Conservation (phyloP, 2,329 filamentous ascomycete genomes). For the Diaporthe capsici region DNA sequence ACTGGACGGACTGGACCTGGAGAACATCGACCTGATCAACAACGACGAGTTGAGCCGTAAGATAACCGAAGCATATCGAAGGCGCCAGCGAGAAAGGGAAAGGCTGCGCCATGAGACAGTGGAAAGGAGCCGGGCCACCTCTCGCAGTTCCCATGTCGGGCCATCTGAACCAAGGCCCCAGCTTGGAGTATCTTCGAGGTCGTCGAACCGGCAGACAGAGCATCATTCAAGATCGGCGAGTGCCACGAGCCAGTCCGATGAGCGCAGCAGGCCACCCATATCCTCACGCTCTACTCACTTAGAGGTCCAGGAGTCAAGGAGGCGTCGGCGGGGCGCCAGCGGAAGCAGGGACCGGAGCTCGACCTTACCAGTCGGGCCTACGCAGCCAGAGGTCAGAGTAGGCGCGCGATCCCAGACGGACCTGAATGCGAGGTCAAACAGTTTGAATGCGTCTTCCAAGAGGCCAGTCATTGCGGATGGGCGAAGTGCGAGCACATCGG, state of each 20-base stretch:
- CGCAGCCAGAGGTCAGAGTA: slow-evolving; percentile 60
- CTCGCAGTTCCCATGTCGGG: slow-evolving; percentile 53
- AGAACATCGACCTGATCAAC: slow-evolving; percentile 85
- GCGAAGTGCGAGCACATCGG: slow-evolving; percentile 53
- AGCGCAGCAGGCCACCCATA: slow-evolving; percentile 66
- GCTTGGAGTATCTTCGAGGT: slow-evolving; percentile 47
- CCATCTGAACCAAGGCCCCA: slow-evolving; percentile 48
- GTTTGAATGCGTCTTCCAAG: slow-evolving; percentile 53
- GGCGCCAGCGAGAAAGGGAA: slow-evolving; percentile 78
- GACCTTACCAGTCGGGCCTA: slow-evolving; percentile 62
- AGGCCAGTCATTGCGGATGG: slow-evolving; percentile 59
- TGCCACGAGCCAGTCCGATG: slow-evolving; percentile 60
- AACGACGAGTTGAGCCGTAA: slow-evolving; percentile 92
- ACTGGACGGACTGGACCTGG: slow-evolving; percentile 88
- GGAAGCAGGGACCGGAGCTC: slow-evolving; percentile 63
- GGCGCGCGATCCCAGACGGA: slow-evolving; percentile 77
- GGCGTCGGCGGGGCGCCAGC: slow-evolving; percentile 67
- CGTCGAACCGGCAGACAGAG: slow-evolving; percentile 53
- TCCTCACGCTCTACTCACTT: slow-evolving; percentile 61
- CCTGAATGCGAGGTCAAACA: slow-evolving; percentile 62
- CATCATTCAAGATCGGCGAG: slow-evolving; percentile 62
- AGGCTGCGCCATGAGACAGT: slow-evolving; percentile 64
- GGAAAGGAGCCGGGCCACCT: slow-evolving; percentile 59
- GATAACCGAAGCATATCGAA: slow-evolving; percentile 89
- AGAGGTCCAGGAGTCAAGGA: slow-evolving; percentile 62